Conservation (phyloP, 148 eudicot species). For the Camellia sinensis region DNA sequence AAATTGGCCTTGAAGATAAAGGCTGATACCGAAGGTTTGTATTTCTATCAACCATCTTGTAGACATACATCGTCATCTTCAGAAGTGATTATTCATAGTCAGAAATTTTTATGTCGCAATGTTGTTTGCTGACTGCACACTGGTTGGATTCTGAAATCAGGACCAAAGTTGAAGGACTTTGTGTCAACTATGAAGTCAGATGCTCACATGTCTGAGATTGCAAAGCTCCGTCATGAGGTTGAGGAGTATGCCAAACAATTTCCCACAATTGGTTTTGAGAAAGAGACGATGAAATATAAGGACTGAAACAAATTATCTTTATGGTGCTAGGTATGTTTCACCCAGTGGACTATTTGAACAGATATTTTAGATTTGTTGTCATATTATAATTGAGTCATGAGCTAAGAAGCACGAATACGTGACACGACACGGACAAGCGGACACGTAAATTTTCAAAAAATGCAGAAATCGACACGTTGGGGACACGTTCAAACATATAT, state of each 20-base stretch:
- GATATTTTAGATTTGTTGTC: background rate
- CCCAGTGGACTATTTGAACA: background rate
- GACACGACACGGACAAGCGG: too few species aligned
- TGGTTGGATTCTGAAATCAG: slow-evolving; percentile 30
- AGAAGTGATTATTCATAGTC: background rate
- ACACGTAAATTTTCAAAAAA: too few species aligned
- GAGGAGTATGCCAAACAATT: slow-evolving; percentile 97
- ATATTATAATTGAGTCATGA: background rate
- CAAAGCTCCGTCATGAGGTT: slow-evolving; percentile 73
- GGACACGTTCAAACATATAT: too few species aligned
- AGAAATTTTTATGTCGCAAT: background rate
- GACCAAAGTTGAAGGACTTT: slow-evolving; percentile 96
- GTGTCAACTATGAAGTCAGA: slow-evolving; percentile 65
- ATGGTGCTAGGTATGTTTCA: slow-evolving; percentile 7
- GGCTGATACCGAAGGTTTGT: slow-evolving; percentile 71
- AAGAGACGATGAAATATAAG: slow-evolving; percentile 93
- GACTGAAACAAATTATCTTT: slow-evolving; percentile 34
- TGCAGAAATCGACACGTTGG: too few species aligned
- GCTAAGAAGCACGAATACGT: too few species aligned
- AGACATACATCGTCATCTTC: background rate
- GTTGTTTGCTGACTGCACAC: background rate
- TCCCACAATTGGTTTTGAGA: slow-evolving; percentile 93
- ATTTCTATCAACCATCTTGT: background rate
- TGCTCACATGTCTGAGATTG: slow-evolving; percentile 54
- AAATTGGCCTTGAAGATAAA: slow-evolving; percentile 80